These are phyloP conservation scores for Neurospora sp. DNA, from an alignment of 495 filamentous ascomycete genomes.

Conservation along the genomic window DNA sequence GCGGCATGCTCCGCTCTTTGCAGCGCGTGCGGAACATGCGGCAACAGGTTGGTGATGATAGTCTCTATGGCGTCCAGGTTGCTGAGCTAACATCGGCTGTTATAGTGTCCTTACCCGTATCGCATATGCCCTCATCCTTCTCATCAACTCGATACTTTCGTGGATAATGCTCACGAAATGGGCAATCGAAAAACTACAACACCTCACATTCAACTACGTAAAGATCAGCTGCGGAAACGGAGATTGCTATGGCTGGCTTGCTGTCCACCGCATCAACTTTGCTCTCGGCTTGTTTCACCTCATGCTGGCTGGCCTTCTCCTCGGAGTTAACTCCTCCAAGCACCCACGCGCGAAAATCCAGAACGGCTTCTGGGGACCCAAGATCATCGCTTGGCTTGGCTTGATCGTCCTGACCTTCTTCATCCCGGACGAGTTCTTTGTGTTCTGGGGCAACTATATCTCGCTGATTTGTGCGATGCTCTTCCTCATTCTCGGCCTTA, in stretches of 20 bases:
- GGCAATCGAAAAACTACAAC: slow-evolving; percentile 90
- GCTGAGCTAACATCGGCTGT: background rate
- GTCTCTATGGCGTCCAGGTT: background rate
- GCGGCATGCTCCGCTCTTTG: slow-evolving; percentile 92
- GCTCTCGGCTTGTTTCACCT: slow-evolving; percentile 90
- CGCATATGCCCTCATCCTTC: slow-evolving; percentile 90
- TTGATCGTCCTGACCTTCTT: slow-evolving; percentile 89
- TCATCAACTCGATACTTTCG: slow-evolving; percentile 90
- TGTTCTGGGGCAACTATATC: slow-evolving; percentile 92
- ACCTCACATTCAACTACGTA: slow-evolving; percentile 89
- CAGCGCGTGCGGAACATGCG: slow-evolving; percentile 90
- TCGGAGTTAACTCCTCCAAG: slow-evolving; percentile 81
- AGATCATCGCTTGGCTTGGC: slow-evolving; percentile 70
- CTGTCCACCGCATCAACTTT: slow-evolving; percentile 96
- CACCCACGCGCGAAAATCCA: slow-evolving; percentile 82
- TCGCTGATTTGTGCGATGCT: slow-evolving; percentile 82
- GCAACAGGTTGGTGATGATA: slow-evolving; percentile 60
- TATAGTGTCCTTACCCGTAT: slow-evolving; percentile 88
- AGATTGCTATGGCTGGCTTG: slow-evolving; percentile 88
- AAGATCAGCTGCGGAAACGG: slow-evolving; percentile 84
- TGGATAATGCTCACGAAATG: slow-evolving; percentile 99
- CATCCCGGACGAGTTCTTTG: slow-evolving; percentile 91
- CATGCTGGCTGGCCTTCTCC: slow-evolving; percentile 67
- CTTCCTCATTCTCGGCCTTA: slow-evolving; percentile 85
- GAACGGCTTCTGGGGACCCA: slow-evolving; percentile 86